Base-by-base conservation (phyloP, 495 filamentous ascomycete species). In the Staphylotrichum tortipilum region DNA sequence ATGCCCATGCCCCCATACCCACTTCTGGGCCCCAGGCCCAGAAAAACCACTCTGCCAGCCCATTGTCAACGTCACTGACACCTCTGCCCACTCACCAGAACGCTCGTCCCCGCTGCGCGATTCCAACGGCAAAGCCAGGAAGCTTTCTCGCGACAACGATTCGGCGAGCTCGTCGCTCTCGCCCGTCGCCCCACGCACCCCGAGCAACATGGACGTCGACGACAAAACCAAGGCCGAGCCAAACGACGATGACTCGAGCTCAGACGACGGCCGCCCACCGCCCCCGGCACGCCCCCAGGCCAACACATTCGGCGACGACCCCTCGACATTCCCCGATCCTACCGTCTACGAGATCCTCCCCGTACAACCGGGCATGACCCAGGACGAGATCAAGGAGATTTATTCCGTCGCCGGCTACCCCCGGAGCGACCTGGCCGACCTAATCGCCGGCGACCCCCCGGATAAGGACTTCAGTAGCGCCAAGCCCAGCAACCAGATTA, bases 401-500 rank as follows among this genome's bases (percentile, higher is more conserved):
- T 94, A 86, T 65, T 86, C 86, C 11, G 92, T 99, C 7, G 79
- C 86, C 7, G 68, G 74, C 5, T 99, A 94, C 61, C 92, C 92
- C 1, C 71, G 75, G 24, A 80, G 77, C 47, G 88, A 96, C 62
- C 77, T 99, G 3, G 70, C 76, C 33, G 82, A 94, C 55, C 77
- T 91, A 53, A 92, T 94, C 56, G 85, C 89, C 31, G 94, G 92
- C 37, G 81, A 83, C 17, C 82, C 88, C 4, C 92, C 92, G 2
- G 89, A 97, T 63, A 86, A 85, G 62, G 94, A 99, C 67, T 96
- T 94, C 55, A 94, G 86, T 57, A 95, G 83, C 57, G 84, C 89
- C 14, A 97, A 99, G 62, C 89, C 91, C 8, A 81, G 81, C 8
- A 94, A 91, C 53, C 94, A 97, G 67, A 92, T 95, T 63, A 87